Evolutionary conservation across 768 basidiomycete genomes (phyloP), one percentile per base, ranked within the genome.

Genomic region (Podaxis sp.): DNA sequence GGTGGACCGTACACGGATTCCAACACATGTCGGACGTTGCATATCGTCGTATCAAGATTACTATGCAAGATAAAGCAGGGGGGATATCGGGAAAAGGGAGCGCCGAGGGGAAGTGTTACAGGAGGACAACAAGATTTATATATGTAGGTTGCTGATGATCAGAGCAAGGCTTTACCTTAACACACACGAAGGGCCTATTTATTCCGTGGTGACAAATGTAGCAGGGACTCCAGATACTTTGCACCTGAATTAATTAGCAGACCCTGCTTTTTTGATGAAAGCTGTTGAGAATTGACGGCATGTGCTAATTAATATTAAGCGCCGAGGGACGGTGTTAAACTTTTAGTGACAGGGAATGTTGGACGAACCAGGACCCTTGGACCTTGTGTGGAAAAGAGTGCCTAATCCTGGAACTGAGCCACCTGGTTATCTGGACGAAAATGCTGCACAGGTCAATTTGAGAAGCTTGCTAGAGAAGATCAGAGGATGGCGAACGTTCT

Each of bases 1-100:
- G 23, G 86, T 79, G 25, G 82, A 81, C 65, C 85, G 77, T 62
- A 92, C 81, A 62, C 84, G 87, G 59, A 89, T 77, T 57, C 75
- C 76, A 25, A 78, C 78, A 73, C 85, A 87, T 23, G 90, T 91
- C 7, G 90, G 90, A 27, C 72, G 79, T 69, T 90, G 89, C 82
- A 88, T 86, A 11, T 50, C 63, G 60, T 61, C 32, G 52, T 38
- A 50, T 27, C 23, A 38, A 55, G 35, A 42, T 27, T 28, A 36
- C 27, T 50, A 44, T 59, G 55, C 27, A 50, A 40, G 48, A 11
- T 46, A 42, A 37, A 28, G 61, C 40, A 42, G 50, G 44, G 18
- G 55, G 37, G 47, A 56, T 46, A 37, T 5, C 38, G 11, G 40
- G 58, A 13, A 28, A 23, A 47, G 46, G 48, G 37, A 53, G 35